These are phyloP conservation scores for Cercospora canescens DNA, from an alignment of 2,329 filamentous ascomycete genomes.

Conservation along the genomic window DNA sequence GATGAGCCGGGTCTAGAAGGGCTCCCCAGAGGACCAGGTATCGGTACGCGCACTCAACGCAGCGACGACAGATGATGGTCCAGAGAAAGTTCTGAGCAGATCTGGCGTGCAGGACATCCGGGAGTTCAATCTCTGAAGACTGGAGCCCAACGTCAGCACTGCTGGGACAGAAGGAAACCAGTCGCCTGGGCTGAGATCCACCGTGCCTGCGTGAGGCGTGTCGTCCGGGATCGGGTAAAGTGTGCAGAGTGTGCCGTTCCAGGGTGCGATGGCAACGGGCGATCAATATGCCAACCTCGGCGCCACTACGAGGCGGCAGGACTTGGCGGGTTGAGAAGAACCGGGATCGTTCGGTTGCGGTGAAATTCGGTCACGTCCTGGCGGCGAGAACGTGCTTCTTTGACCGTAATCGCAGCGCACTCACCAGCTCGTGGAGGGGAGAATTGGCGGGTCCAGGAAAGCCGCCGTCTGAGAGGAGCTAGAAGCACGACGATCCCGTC, in stretches of 20 bases:
- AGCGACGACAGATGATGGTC: not conserved
- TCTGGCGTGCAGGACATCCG: slow-evolving; percentile 1
- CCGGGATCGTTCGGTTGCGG: slow-evolving; percentile 3
- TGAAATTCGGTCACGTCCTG: slow-evolving; percentile 1
- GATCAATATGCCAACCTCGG: slow-evolving; percentile 6
- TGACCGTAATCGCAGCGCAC: not conserved
- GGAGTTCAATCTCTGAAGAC: not conserved
- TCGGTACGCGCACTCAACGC: not conserved
- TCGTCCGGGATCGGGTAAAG: slow-evolving; percentile 4
- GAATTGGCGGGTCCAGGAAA: slow-evolving; percentile 6
- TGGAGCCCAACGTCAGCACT: not conserved
- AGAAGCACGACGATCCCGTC: slow-evolving; percentile 4
- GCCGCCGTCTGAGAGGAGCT: slow-evolving; percentile 1
- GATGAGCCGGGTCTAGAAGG: not conserved
- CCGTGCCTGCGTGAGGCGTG: slow-evolving; percentile 7
- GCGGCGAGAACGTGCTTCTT: not conserved
- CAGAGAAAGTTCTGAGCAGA: not conserved
- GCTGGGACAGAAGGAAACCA: slow-evolving; percentile 2
- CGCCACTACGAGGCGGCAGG: not conserved
- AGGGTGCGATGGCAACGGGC: not conserved
- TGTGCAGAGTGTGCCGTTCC: not conserved
- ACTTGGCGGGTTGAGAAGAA: not conserved
- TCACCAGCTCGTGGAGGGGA: not conserved
- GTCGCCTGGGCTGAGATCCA: slow-evolving; percentile 13
- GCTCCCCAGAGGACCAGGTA: not conserved